Base-by-base conservation (phyloP, 768 basidiomycete species). In the Asterophora lycoperdoides region DNA sequence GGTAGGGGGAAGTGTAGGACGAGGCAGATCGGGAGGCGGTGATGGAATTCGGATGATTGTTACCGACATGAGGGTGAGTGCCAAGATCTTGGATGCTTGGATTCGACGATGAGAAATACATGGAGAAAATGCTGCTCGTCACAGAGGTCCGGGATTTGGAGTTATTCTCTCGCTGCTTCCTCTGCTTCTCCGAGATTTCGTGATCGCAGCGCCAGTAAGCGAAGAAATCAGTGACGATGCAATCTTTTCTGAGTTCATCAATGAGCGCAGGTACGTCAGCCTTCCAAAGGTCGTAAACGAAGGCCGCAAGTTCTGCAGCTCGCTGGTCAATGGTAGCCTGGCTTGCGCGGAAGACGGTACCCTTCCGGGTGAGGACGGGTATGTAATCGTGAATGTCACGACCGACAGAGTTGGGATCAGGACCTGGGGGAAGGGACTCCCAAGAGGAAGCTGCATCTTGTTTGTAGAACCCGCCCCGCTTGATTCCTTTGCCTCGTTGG, bases 381-480 rank as follows among this genome's bases (percentile, higher is more conserved):
- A 92, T 60, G 57, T 80, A 66, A 5, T 76, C 56, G 57, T 89
- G 86, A 35, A 90, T 75, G 51, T 86, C 78, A 43, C 72, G 76
- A n/a, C 81, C 80, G 36, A 91, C 77, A 11, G 83, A 81, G 41
- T 77, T 78, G 5, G 87, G 86, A 57, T 88, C 76, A n/a, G 89
- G 89, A 7, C 88, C 89, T 6, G 86, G 84, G 10, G 89, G 89
- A 15, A 92, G 74, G 1, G 88, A 90, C 44, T 91, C 89, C 73
- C 85, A 92, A 11, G 89, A 91, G 1, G 89, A 83, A 1, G 89
- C 89, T 48, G 75, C 72, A 59, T 89, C 83, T 28, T 81, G 76
- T 50, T 81, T 79, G 50, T 86, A 76, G 51, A 88, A 78, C 2
- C 87, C 74, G 14, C 84, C 80, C 47, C 82, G 83, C 71, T 86